These are phyloP conservation scores for Paradendryphiella salina DNA, from an alignment of 2,329 filamentous ascomycete species.

Conservation along the genomic window DNA sequence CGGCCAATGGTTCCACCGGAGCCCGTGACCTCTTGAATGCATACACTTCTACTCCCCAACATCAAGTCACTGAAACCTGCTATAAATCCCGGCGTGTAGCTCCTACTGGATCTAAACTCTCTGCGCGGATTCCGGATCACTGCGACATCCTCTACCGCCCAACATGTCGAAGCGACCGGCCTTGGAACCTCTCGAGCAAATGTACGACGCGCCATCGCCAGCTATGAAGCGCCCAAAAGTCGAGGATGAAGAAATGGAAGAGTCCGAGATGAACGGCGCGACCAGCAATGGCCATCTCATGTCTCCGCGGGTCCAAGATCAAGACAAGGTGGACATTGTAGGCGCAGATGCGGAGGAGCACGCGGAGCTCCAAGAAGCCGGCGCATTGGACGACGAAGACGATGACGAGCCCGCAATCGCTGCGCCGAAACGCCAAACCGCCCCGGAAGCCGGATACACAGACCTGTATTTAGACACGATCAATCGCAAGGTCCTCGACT, in stretches of 20 bases:
- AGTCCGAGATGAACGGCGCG: constrained; percentile 28
- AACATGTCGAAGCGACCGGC: constrained; percentile 55
- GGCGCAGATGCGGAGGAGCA: constrained; percentile 45
- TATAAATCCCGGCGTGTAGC: background rate
- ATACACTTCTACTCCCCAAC: constrained; percentile 16
- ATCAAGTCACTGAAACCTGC: background rate
- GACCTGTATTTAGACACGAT: constrained; percentile 98
- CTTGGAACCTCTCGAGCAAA: constrained; percentile 51
- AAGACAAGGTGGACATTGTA: constrained; percentile 38
- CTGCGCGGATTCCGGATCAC: background rate
- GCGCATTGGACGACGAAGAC: constrained; percentile 35
- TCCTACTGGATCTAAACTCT: background rate
- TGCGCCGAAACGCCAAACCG: constrained; percentile 68
- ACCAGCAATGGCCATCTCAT: constrained; percentile 38
- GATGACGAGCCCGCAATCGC: constrained; percentile 47
- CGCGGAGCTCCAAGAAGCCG: constrained; percentile 45
- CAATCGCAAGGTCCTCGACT: constrained; percentile 88
- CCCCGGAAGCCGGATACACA: constrained; percentile 83
- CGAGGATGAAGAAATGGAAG: constrained; percentile 48
- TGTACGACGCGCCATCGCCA: constrained; percentile 49
- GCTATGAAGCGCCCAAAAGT: constrained; percentile 54
- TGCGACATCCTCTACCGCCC: background rate
- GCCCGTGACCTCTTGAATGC: constrained; percentile 25
- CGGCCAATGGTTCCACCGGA: constrained; percentile 25
- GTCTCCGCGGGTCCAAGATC: constrained; percentile 32